Base-by-base conservation (phyloP, 768 basidiomycete species). In the Auriscalpium vulgare region DNA sequence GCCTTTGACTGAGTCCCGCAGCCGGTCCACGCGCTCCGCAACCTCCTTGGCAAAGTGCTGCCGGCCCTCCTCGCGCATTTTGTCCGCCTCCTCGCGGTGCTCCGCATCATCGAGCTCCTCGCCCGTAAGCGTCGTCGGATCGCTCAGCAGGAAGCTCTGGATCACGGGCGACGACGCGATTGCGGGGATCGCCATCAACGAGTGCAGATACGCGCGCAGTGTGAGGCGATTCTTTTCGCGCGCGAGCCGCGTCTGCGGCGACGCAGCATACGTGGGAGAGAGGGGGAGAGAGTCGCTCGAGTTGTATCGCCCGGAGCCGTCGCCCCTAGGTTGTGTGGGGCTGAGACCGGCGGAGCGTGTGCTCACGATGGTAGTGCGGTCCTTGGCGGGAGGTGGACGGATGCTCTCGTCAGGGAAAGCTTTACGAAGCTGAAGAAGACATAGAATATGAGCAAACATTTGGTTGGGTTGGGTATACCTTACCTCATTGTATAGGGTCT, bases 161-260 rank as follows among this genome's bases (percentile, higher is more conserved):
- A 97, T 76, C 10, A 97, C 88, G 4, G 91, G 88, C 0, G 91
- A 92, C 46, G 88, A 86, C 4, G 88, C 85, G n/a, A 97, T 78
- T 19, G 77, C 75, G 1, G 84, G 80, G 1, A 83, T 83, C 21
- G 81, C 70, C 54, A 98, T 76, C 34, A 99, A 74, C 1, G 82
- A 70, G 61, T 91, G 88, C n/a, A 99, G 78, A 71, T 97, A 98
- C 0, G 93, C 85, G 17, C 97, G 84, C 16, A 99, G 81, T 0
- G 97, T 98, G 4, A 99, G 75, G 13, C 97, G 78, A 65, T 99
- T 99, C 78, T 94, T 95, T 69, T 99, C 97, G 23, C 97, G 78
- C 1, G 91, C 77, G 19, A 95, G 77, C 37, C 83, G 82, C 19
- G 58, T 52, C 2, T 59, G 64, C 36, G 63, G 57, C 34, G 56